Percentiles rank a stretch among this genome's conserved stretches.
These are phyloP conservation scores for Neofusicoccum kwambonambiense DNA, from an alignment of 2,329 filamentous ascomycete genomes.

Conservation along the genomic window DNA sequence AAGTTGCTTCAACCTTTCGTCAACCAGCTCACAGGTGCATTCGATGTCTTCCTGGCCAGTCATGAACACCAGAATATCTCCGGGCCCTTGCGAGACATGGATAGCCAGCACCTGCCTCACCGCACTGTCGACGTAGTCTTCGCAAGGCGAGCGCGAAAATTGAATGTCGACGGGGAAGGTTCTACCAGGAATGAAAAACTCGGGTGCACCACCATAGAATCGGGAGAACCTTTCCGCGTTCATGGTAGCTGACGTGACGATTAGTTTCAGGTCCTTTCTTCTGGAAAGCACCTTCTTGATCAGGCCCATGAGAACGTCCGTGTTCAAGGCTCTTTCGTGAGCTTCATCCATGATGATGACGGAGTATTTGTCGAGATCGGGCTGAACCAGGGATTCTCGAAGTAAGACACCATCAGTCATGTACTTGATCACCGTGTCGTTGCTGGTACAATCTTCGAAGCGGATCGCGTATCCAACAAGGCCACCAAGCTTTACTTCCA, in stretches of 20 bases:
- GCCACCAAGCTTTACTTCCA: slow-evolving; percentile 87
- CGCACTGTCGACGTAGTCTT: slow-evolving; percentile 96
- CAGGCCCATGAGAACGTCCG: slow-evolving; percentile 93
- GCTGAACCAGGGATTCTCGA: slow-evolving; percentile 87
- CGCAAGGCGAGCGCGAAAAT: slow-evolving; percentile 90
- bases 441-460: slow-evolving; percentile 97
- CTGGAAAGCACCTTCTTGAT: slow-evolving; percentile 95
- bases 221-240: slow-evolving; percentile 94
- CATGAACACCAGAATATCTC: slow-evolving; percentile 98
- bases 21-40: slow-evolving; percentile 88
- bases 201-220: slow-evolving; percentile 93
- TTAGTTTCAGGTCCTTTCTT: slow-evolving; percentile 87
- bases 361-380: slow-evolving; percentile 91
- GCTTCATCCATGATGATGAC: slow-evolving; percentile 99
- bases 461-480: slow-evolving; percentile 95
- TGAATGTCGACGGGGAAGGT: slow-evolving; percentile 98
- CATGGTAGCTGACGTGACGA: slow-evolving; percentile 98
- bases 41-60: slow-evolving; percentile 99
- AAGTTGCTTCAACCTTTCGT: slow-evolving; percentile 80
- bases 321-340: slow-evolving; percentile 93
- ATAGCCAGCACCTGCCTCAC: slow-evolving; percentile 95
- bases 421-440: slow-evolving; percentile 95
- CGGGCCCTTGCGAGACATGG: slow-evolving; percentile 88
- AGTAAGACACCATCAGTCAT: slow-evolving; percentile 98
- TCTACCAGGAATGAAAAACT: slow-evolving; percentile 92